Base-by-base conservation (phyloP, 441 rosid species). In the Pelargonium myrrhifolium region DNA sequence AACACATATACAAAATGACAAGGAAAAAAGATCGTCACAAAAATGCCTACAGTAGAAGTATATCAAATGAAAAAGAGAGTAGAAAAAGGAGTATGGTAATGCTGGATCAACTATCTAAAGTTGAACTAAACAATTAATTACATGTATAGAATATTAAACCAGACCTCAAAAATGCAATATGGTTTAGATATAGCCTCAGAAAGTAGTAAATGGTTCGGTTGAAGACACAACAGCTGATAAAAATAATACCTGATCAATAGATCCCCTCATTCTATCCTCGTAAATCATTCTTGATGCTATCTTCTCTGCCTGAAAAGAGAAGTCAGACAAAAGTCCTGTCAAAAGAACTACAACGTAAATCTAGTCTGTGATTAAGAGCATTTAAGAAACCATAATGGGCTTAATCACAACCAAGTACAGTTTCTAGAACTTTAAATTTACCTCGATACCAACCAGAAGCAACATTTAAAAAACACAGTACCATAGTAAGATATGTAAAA, bases 221-320 rank as follows among this genome's bases (percentile, higher is more conserved):
- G 24, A 63, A 15, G 66, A 15, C 24, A 6, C 35, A 63, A 39
- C 49, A 35, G 66, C 4, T 3, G 9, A 5, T 15, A 40, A 26
- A 14, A 61, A 61, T 28, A 77, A 60, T 71, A 86, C 98, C 98
- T 95, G 99, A 79, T 95, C 99, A 67, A 95, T 92, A 7, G 97
- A 92, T 69, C 99, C 98, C 77, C 89, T 92, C 99, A 95, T 95
- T 80, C 97, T 85, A 72, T 95, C 99, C 77, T 95, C 96, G 8
- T 77, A 84, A 72, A 95, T 95, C 98, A 95, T 95, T 77, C 90
- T 87, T 71, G 98, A 89, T 65, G 99, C 96, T 76, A 92, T 95
- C 93, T 95, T 95, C 86, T 92, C 98, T 51, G 99, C 99, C 98
- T 89, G 82, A 39, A 73, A 65, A 49, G 55, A 65, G 65, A 68